A percentile compares a stretch with the other conserved stretches of the same genome.
Conservation (phyloP, 2,329 filamentous ascomycete genomes). For the Sporothrix dimorphospora region DNA sequence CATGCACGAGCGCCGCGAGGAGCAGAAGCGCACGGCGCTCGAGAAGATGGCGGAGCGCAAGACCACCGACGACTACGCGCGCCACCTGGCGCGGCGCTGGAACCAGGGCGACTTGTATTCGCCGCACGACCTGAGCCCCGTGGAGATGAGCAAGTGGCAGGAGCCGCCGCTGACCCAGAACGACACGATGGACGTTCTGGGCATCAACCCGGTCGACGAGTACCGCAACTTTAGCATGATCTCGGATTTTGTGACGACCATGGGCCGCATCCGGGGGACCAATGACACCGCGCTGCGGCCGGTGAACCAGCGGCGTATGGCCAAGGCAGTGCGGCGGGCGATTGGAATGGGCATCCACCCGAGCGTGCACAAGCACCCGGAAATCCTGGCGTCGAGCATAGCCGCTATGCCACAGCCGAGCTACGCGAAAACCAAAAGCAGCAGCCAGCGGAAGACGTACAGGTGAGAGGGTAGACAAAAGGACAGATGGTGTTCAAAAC, state of each 20-base stretch:
- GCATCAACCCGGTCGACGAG: conserved; percentile 77
- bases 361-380: conserved; percentile 85
- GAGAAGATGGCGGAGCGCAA: conserved; percentile 47
- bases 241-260: conserved; percentile 81
- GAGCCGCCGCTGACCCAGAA: conserved; percentile 54
- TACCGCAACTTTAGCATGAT: conserved; percentile 96
- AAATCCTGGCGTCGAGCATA: conserved; percentile 62
- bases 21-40: conserved; percentile 39
- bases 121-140: conserved; percentile 79
- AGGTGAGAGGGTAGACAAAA: not conserved
- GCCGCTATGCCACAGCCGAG: conserved; percentile 24
- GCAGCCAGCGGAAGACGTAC: not conserved
- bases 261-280: conserved; percentile 83
- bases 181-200: conserved; percentile 80
- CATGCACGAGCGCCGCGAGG: conserved; percentile 29
- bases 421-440: not conserved
- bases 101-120: conserved; percentile 82
- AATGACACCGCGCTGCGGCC: conserved; percentile 77
- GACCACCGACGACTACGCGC: conserved; percentile 57
- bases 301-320: conserved; percentile 89
- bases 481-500: not conserved
- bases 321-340: conserved; percentile 86
- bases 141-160: conserved; percentile 83
- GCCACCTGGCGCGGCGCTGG: conserved; percentile 72
- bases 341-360: conserved; percentile 92